phyloP scores from a whole-genome alignment of 148 eudicot species.

The Rheum nobile region DNA sequence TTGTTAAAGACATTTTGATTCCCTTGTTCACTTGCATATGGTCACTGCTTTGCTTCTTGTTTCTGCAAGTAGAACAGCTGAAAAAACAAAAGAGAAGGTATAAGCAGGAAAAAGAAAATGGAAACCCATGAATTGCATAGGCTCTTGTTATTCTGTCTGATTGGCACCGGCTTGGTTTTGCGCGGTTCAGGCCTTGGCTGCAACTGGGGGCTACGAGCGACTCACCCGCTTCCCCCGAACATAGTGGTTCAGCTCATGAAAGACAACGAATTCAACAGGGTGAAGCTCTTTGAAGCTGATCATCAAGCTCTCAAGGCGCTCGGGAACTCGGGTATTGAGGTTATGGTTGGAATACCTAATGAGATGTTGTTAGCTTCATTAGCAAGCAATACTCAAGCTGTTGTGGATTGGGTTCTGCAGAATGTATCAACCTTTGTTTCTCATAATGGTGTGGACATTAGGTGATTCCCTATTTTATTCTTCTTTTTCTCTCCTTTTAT shows the following conservation, averaged over 20 bases:
- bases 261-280: slow-evolving; percentile 82
- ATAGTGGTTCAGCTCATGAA: slow-evolving; percentile 64
- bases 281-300: slow-evolving; percentile 85
- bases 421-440: slow-evolving; percentile 70
- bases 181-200: slow-evolving; percentile 43
- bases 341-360: slow-evolving; percentile 94
- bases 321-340: slow-evolving; percentile 73
- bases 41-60: neutral
- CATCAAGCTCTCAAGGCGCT: slow-evolving; percentile 62
- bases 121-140: slow-evolving; percentile 1
- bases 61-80: neutral
- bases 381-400: slow-evolving; percentile 52
- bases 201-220: slow-evolving; percentile 69
- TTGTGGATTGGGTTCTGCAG: slow-evolving; percentile 63
- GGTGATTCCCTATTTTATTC: slow-evolving; percentile 27
- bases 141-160: slow-evolving; percentile 16
- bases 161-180: slow-evolving; percentile 12
- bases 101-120: slow-evolving; percentile 8
- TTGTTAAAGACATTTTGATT: neutral
- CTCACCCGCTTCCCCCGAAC: slow-evolving; percentile 62
- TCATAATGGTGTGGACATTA: slow-evolving; percentile 54
- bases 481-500: neutral
- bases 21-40: neutral
- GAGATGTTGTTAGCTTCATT: slow-evolving; percentile 58
- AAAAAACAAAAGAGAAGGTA: neutral